Evolutionary conservation across 345 rosid species (phyloP), one percentile per base, ranked within the genome.

Genomic region (Salix purpurea): DNA sequence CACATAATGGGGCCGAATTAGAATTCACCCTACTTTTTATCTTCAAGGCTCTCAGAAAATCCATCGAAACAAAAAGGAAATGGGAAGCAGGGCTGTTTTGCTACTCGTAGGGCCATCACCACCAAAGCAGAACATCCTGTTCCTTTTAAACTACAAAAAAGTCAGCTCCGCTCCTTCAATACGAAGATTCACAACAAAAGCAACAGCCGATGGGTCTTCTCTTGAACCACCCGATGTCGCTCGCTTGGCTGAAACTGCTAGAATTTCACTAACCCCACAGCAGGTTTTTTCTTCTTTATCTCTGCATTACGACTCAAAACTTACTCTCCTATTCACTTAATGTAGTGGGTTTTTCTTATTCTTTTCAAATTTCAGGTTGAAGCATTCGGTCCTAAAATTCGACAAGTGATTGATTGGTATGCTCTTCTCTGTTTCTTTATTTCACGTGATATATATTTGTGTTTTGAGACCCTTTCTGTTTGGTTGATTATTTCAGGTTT

Each of bases 161-260:
- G 0, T 2, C 19, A 34, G 18, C 23, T 72, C 70, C 44, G 66
- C 78, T 48, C 40, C 83, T 62, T 75, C 75, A 70, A 70, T 69
- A 76, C 80, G 81, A 23, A 60, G 77, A 68, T 85, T 65, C 80
- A 88, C 96, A 40, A 72, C 80, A 3, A 71, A 86, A 28, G 72
- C 84, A 50, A 11, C 82, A 37, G 36, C 78, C 21, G 67, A 74
- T 62, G 74, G 66, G 24, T 84, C 91, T 26, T 84, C 78, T 79
- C 91, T 90, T 82, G 82, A 83, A 77, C 89, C 92, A 9, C 94
- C 93, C 4, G 97, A 92, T 69, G 77, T 92, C 12, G 75, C 88
- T 42, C 88, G 85, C 74, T 82, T 92, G 74, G 96, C 98, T 8
- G 84, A 91, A 80, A 92, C 90, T 60, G 94, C 98, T 78, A 90